Evolutionary conservation across 1,284 basidiomycete genomes (phyloP).

Genomic region (Microbotryum silenes-acaulis): DNA sequence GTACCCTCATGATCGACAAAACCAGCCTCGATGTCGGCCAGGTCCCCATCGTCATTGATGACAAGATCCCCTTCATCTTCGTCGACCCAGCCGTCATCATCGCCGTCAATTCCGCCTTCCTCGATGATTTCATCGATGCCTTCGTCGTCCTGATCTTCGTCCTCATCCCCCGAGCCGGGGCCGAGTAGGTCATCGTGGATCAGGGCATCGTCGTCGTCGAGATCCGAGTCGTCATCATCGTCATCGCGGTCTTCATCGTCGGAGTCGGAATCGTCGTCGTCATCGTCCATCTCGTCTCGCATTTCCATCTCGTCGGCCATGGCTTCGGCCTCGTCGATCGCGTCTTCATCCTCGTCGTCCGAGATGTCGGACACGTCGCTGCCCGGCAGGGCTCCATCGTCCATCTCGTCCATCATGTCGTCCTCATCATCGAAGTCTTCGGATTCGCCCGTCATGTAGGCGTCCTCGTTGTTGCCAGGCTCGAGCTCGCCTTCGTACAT

Average conservation of each 20-base stretch:
- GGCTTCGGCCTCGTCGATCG: constrained; percentile 8
- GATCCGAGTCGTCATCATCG: constrained; percentile 6
- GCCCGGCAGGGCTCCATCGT: constrained; percentile 14
- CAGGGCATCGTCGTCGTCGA: not conserved
- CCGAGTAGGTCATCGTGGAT: constrained; percentile 17
- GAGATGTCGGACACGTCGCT: constrained; percentile 34
- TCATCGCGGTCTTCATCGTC: constrained; percentile 16
- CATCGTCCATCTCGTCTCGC: constrained; percentile 10
- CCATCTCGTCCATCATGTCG: constrained; percentile 42
- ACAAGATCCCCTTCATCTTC: constrained; percentile 41
- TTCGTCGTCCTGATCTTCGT: constrained; percentile 46
- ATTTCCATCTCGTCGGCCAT: constrained; percentile 10
- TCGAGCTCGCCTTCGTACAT: constrained; percentile 57
- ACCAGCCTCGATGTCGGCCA: constrained; percentile 47
- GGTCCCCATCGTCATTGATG: constrained; percentile 39
- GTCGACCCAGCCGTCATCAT: constrained; percentile 42
- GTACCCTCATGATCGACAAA: constrained; percentile 40
- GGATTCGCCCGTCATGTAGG: constrained; percentile 31
- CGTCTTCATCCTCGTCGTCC: constrained; percentile 30
- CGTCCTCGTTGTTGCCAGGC: constrained; percentile 34
- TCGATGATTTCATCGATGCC: constrained; percentile 34
- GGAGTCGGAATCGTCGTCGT: constrained; percentile 14
- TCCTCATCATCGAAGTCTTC: constrained; percentile 42
- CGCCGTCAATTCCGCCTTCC: constrained; percentile 49
- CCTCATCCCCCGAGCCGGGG: constrained; percentile 35